A percentile compares a stretch with the other conserved stretches of the same genome.
Conservation (phyloP, 768 basidiomycete species). For the Kwoniella botswanensis region DNA sequence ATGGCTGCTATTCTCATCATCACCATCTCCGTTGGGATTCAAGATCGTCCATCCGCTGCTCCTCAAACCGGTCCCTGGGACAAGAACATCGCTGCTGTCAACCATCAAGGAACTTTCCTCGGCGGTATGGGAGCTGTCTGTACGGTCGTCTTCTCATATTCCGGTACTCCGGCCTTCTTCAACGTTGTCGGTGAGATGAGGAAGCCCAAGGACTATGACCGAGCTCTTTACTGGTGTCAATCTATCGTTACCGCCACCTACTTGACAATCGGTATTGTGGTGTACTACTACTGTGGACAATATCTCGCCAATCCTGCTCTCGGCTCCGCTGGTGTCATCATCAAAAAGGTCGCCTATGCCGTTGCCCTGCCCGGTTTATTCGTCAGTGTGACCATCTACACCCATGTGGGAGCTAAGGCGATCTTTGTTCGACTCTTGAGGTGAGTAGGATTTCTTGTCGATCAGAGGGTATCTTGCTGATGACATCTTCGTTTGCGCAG, state of each 20-base stretch:
- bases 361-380: constrained; percentile 48
- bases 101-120: constrained; percentile 38
- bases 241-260: constrained; percentile 45
- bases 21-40: constrained; percentile 33
- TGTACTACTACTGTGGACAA: constrained; percentile 36
- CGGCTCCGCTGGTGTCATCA: constrained; percentile 42
- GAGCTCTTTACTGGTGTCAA: constrained; percentile 46
- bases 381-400: constrained; percentile 27
- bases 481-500: constrained; percentile 4
- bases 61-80: constrained; percentile 38
- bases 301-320: constrained; percentile 47
- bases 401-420: constrained; percentile 46
- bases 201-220: constrained; percentile 27
- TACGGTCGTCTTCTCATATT: constrained; percentile 40
- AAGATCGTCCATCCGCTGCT: constrained; percentile 38
- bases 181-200: constrained; percentile 48
- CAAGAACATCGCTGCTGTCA: constrained; percentile 29
- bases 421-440: constrained; percentile 50
- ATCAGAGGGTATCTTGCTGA: neutral
- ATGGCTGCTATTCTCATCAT: constrained; percentile 21
- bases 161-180: constrained; percentile 34
- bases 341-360: constrained; percentile 50
- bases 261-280: constrained; percentile 32
- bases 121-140: constrained; percentile 42
- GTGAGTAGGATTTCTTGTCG: constrained; percentile 4